A percentile compares a stretch with the other conserved stretches of the same genome.
Evolutionary conservation across 2,329 filamentous ascomycete species (phyloP).

Genomic region (Trichophyton mentagrophytes): DNA sequence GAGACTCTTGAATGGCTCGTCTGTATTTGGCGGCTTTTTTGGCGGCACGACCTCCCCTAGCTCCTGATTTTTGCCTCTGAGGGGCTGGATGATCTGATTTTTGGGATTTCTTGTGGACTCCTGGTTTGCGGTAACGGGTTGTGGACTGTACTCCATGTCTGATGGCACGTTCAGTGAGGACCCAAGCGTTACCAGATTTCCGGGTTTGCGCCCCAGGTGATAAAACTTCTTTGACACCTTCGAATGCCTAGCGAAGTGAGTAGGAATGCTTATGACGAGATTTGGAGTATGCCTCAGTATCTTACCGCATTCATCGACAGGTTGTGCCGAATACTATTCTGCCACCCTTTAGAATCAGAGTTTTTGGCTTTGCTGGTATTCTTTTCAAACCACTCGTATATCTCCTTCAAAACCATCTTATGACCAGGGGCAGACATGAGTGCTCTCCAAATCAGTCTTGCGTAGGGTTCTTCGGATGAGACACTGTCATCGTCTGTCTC

Average conservation of each 20-base stretch:
- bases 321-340: constrained; percentile 92
- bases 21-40: constrained; percentile 25
- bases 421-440: constrained; percentile 54
- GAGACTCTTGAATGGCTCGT: constrained; percentile 12
- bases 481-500: constrained; percentile 12
- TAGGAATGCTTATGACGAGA: constrained; percentile 10
- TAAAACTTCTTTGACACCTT: constrained; percentile 20
- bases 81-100: constrained; percentile 27
- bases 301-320: constrained; percentile 87
- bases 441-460: constrained; percentile 64
- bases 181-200: constrained; percentile 64
- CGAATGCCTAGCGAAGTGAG: constrained; percentile 22
- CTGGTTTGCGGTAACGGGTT: constrained; percentile 56
- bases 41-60: constrained; percentile 29
- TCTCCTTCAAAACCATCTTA: constrained; percentile 67
- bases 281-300: constrained; percentile 13
- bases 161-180: constrained; percentile 57
- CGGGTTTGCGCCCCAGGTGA: constrained; percentile 39
- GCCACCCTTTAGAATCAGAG: constrained; percentile 59
- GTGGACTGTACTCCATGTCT: constrained; percentile 68
- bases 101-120: constrained; percentile 27
- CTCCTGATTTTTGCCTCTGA: constrained; percentile 30
- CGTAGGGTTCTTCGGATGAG: constrained; percentile 54
- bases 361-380: constrained; percentile 64
- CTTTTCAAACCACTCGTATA: constrained; percentile 79